Evolutionary conservation across 768 basidiomycete genomes (phyloP).

Genomic region (Leccinum imitatum): DNA sequence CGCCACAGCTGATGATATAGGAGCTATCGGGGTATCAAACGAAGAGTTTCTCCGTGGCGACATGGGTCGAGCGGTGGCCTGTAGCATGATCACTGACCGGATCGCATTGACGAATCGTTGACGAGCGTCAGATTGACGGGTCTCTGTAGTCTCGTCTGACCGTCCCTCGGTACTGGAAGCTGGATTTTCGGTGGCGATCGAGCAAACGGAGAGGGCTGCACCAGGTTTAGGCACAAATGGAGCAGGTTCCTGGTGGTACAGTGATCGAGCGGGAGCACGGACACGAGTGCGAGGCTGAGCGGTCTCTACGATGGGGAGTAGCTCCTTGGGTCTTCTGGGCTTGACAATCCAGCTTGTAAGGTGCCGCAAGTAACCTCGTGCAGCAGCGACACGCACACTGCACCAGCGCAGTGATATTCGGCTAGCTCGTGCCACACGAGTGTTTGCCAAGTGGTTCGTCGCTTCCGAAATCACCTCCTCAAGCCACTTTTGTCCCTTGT

Average conservation of each 20-base stretch:
- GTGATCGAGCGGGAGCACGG: slow-evolving; percentile 12
- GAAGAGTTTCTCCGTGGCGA: slow-evolving; percentile 33
- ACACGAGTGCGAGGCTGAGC: slow-evolving; percentile 16
- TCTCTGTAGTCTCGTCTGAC: slow-evolving; percentile 27
- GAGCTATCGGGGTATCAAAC: slow-evolving; percentile 26
- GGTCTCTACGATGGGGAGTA: slow-evolving; percentile 24
- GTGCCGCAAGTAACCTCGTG: slow-evolving; percentile 24
- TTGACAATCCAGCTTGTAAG: slow-evolving; percentile 27
- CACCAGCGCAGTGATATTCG: slow-evolving; percentile 30
- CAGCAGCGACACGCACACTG: slow-evolving; percentile 16
- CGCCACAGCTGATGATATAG: slow-evolving; percentile 17
- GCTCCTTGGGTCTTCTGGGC: slow-evolving; percentile 20
- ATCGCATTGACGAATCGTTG: slow-evolving; percentile 44
- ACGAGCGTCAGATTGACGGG: slow-evolving; percentile 31
- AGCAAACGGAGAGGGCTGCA: slow-evolving; percentile 26
- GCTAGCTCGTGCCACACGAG: slow-evolving; percentile 15
- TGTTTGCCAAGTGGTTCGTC: slow-evolving; percentile 9
- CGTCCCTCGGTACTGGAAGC: slow-evolving; percentile 28
- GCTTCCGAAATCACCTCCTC: slow-evolving; percentile 41
- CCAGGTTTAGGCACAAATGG: slow-evolving; percentile 21
- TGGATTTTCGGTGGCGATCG: slow-evolving; percentile 27
- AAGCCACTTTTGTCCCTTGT: slow-evolving; percentile 53
- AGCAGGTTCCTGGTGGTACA: slow-evolving; percentile 26
- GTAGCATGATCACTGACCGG: slow-evolving; percentile 47
- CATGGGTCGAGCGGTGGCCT: slow-evolving; percentile 32